Conservation (phyloP, 2,329 filamentous ascomycete species). For the Gnomoniopsis smithogilvyi region DNA sequence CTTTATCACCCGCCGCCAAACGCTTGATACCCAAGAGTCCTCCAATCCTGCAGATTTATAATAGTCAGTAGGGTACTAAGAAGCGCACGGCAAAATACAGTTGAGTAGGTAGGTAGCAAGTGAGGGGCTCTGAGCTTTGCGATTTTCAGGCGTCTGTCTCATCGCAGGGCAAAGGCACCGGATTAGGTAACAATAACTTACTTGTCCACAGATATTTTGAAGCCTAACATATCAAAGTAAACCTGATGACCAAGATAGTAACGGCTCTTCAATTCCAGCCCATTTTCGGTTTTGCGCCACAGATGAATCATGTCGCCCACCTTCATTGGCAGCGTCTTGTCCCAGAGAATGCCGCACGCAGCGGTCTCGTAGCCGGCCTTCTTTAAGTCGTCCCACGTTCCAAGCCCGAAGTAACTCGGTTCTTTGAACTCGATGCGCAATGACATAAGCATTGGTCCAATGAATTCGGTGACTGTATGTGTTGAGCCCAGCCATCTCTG, state of each 20-base stretch:
- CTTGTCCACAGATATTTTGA: constrained; percentile 6
- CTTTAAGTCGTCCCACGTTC: constrained; percentile 11
- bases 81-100: neutral
- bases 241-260: constrained; percentile 18
- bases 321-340: constrained; percentile 15
- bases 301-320: constrained; percentile 19
- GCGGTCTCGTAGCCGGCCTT: constrained; percentile 11
- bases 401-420: constrained; percentile 9
- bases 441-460: constrained; percentile 7
- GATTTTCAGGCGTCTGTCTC: too few species aligned
- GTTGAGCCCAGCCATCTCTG: constrained; percentile 18
- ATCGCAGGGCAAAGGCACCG: too few species aligned
- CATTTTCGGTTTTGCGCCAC: constrained; percentile 8
- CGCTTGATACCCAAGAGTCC: constrained; percentile 13
- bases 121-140: too few species aligned
- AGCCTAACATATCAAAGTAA: constrained; percentile 9
- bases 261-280: constrained; percentile 17
- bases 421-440: constrained; percentile 18
- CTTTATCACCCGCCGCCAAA: constrained; percentile 9
- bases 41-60: neutral
- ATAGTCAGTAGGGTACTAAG: neutral
- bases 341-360: constrained; percentile 16
- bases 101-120: too few species aligned
- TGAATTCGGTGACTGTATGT: constrained; percentile 16
- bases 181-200: neutral